A percentile compares a stretch with the other conserved stretches of the same genome.
phyloP scores from a whole-genome alignment of 1,139 yeast genomes.

The Zygosaccharomyces sapae region DNA sequence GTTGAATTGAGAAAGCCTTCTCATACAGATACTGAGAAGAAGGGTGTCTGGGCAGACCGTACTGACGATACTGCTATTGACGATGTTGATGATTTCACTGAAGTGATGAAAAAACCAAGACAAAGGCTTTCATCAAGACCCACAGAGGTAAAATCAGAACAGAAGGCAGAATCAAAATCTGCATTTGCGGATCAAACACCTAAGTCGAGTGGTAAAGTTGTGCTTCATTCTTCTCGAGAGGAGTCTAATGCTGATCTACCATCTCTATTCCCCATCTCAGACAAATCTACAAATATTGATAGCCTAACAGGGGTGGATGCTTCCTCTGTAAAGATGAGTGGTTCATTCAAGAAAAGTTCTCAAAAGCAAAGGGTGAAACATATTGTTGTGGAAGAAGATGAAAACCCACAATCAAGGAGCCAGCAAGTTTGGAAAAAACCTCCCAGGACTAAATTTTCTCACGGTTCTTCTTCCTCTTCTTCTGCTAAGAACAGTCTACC shows the following conservation, averaged over 20 bases:
- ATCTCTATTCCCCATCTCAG: slow-evolving; percentile 14
- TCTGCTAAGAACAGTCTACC: slow-evolving; percentile 18
- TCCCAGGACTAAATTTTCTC: slow-evolving; percentile 17
- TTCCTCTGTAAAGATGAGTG: slow-evolving; percentile 12
- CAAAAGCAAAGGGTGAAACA: slow-evolving; percentile 28
- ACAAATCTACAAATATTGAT: not conserved
- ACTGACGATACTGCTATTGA: slow-evolving; percentile 15
- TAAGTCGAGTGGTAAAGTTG: slow-evolving; percentile 10
- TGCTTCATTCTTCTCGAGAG: slow-evolving; percentile 9
- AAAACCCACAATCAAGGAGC: slow-evolving; percentile 27
- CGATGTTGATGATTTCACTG: slow-evolving; percentile 20
- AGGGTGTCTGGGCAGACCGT: slow-evolving; percentile 6
- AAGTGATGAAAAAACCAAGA: slow-evolving; percentile 20
- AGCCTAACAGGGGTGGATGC: slow-evolving; percentile 5
- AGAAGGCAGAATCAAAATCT: not conserved
- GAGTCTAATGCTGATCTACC: slow-evolving; percentile 14
- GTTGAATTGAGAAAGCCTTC: slow-evolving; percentile 2
- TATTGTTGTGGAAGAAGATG: slow-evolving; percentile 16
- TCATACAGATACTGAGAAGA: slow-evolving; percentile 1
- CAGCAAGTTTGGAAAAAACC: slow-evolving; percentile 9
- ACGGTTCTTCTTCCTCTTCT: not conserved
- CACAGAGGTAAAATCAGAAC: not conserved
- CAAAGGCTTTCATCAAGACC: slow-evolving; percentile 9
- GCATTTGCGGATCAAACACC: not conserved
- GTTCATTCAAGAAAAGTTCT: slow-evolving; percentile 25